A percentile compares a stretch with the other conserved stretches of the same genome.
Evolutionary conservation across 257 asterid species (phyloP).

Genomic region (Mitragyna speciosa): DNA sequence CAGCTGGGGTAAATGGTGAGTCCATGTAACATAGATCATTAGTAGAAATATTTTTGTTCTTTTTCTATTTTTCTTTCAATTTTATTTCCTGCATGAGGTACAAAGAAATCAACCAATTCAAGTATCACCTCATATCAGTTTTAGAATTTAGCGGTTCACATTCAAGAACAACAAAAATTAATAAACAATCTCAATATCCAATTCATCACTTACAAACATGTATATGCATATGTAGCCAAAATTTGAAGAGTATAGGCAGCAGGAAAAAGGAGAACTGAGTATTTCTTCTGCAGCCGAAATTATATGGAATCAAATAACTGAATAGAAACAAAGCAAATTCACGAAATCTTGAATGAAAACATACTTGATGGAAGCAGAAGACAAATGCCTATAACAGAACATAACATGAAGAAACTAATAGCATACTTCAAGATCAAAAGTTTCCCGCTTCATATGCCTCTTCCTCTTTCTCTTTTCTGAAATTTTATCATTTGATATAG

Average conservation of each 20-base stretch:
- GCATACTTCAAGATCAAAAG: conserved; percentile 52
- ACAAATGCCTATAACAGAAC: background rate
- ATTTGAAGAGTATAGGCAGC: background rate
- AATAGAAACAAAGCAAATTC: background rate
- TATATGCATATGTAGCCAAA: background rate
- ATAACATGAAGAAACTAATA: background rate
- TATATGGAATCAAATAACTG: background rate
- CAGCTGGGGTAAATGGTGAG: too few species aligned
- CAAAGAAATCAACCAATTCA: background rate
- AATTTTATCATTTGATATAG: conserved; percentile 27
- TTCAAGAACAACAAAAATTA: background rate
- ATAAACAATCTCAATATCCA: background rate
- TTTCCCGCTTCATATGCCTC: conserved; percentile 31
- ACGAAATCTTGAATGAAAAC: background rate
- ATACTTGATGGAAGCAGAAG: background rate
- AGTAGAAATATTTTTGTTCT: background rate
- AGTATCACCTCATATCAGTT: background rate
- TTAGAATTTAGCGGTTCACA: background rate
- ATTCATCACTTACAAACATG: background rate
- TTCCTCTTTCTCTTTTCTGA: conserved; percentile 39
- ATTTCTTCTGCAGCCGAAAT: background rate
- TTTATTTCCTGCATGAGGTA: background rate
- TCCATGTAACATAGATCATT: too few species aligned
- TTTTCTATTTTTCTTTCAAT: background rate
- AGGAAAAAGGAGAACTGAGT: background rate